These are phyloP conservation scores for Malus sieversii DNA, from an alignment of 306 rosid genomes.

Conservation along the genomic window DNA sequence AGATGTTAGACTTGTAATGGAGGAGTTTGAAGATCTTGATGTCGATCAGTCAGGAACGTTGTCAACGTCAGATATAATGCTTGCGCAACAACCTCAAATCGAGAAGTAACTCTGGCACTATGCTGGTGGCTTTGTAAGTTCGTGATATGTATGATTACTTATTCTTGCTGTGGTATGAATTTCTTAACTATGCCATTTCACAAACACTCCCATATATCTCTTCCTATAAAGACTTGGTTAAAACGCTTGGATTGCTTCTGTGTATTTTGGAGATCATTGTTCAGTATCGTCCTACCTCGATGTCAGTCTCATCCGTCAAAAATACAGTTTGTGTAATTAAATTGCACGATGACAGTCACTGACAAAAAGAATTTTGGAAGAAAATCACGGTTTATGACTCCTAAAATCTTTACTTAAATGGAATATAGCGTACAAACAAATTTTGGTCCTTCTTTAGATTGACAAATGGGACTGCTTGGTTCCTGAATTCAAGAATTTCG, in stretches of 20 bases:
- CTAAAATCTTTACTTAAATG: not conserved
- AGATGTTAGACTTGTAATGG: constrained; percentile 61
- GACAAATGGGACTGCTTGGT: not conserved
- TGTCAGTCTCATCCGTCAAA: no score
- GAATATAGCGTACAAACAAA: not conserved
- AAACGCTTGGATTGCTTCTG: not conserved
- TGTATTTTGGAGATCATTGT: not conserved
- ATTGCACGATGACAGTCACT: not conserved
- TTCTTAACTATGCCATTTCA: not conserved
- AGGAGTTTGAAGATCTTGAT: constrained; percentile 78
- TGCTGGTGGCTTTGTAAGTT: not conserved
- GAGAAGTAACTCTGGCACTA: not conserved
- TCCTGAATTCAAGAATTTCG: not conserved
- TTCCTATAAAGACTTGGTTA: not conserved
- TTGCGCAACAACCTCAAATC: constrained; percentile 49
- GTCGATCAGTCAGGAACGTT: constrained; percentile 84
- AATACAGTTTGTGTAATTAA: not conserved
- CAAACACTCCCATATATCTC: not conserved
- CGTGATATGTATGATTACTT: not conserved
- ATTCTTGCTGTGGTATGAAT: not conserved
- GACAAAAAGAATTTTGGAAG: not conserved
- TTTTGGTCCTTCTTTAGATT: not conserved
- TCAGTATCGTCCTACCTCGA: not conserved
- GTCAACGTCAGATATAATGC: constrained; percentile 48
- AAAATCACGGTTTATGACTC: not conserved